These are phyloP conservation scores for Pneumocystis murina DNA, from an alignment of 1,139 yeast genomes.

Conservation along the genomic window DNA sequence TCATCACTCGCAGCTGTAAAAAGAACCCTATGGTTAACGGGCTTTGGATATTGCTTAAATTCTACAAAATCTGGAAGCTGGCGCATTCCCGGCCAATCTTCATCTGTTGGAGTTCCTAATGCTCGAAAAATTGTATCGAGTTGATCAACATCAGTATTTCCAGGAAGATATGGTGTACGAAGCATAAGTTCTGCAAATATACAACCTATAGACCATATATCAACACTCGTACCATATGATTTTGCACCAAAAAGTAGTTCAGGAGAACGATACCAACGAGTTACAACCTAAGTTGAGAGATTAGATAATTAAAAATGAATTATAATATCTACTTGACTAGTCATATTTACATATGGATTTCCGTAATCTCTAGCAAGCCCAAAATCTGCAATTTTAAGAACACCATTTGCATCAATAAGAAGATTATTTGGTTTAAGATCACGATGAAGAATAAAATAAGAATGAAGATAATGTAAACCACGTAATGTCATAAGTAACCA, in stretches of 20 bases:
- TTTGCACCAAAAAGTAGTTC: slow-evolving; percentile 80
- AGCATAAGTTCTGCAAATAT: slow-evolving; percentile 90
- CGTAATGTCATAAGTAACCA: slow-evolving; percentile 90
- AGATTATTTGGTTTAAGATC: slow-evolving; percentile 96
- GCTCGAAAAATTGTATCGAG: slow-evolving; percentile 84
- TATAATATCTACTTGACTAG: neutral
- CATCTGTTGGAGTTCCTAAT: slow-evolving; percentile 88
- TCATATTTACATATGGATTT: neutral
- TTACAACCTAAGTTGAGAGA: slow-evolving; percentile 90
- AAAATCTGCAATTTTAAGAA: slow-evolving; percentile 62
- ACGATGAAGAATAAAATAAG: slow-evolving; percentile 89
- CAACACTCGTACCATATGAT: slow-evolving; percentile 83
- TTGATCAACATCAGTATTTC: slow-evolving; percentile 79
- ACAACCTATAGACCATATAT: slow-evolving; percentile 95
- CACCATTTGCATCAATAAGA: slow-evolving; percentile 82
- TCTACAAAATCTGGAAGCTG: slow-evolving; percentile 48
- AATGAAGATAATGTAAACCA: slow-evolving; percentile 83
- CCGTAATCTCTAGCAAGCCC: slow-evolving; percentile 1
- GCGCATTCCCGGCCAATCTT: slow-evolving; percentile 81
- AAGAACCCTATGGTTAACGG: slow-evolving; percentile 13
- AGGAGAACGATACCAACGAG: slow-evolving; percentile 97
- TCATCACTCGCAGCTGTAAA: slow-evolving; percentile 10
- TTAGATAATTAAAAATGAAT: slow-evolving; percentile 37
- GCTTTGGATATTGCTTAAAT: slow-evolving; percentile 4
- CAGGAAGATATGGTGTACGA: slow-evolving; percentile 87